Evolutionary conservation across 192 early-diverging fungal genomes (phyloP).

Genomic region (Coemansia sp.): DNA sequence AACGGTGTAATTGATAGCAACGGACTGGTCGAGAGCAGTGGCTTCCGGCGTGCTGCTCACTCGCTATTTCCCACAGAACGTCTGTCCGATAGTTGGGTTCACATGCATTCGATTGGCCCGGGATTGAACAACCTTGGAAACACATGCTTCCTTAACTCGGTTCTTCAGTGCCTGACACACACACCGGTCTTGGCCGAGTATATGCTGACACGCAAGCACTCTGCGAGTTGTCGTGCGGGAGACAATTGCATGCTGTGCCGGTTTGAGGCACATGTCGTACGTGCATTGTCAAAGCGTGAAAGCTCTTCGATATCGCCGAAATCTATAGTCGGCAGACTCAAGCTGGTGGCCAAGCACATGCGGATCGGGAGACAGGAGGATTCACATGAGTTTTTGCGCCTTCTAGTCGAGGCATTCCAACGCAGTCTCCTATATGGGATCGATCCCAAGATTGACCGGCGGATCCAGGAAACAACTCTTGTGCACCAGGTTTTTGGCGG

Average conservation of each 20-base stretch:
- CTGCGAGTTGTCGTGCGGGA: conserved; percentile 55
- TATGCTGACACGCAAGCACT: conserved; percentile 60
- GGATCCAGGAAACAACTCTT: conserved; percentile 71
- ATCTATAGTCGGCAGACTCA: conserved; percentile 60
- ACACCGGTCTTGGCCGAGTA: conserved; percentile 71
- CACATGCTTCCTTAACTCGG: conserved; percentile 80
- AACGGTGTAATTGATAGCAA: conserved; percentile 5
- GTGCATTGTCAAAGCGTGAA: conserved; percentile 52
- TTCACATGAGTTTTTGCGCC: conserved; percentile 82
- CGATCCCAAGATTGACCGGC: conserved; percentile 64
- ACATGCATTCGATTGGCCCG: conserved; percentile 59
- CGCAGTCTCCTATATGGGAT: conserved; percentile 57
- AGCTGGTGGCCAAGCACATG: conserved; percentile 74
- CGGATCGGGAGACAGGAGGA: conserved; percentile 82
- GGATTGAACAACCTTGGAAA: conserved; percentile 72
- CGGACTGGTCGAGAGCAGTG: conserved; percentile 57
- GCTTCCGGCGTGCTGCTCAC: conserved; percentile 59
- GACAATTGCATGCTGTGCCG: conserved; percentile 74
- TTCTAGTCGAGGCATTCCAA: conserved; percentile 68
- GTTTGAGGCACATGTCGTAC: conserved; percentile 64
- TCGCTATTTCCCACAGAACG: conserved; percentile 60
- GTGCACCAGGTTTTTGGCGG: conserved; percentile 84
- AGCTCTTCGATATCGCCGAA: conserved; percentile 61
- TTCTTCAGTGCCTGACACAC: conserved; percentile 75
- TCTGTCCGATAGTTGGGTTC: conserved; percentile 57